These are phyloP conservation scores for Rhodofomes roseus DNA, from an alignment of 1,284 basidiomycete species.

Conservation along the genomic window DNA sequence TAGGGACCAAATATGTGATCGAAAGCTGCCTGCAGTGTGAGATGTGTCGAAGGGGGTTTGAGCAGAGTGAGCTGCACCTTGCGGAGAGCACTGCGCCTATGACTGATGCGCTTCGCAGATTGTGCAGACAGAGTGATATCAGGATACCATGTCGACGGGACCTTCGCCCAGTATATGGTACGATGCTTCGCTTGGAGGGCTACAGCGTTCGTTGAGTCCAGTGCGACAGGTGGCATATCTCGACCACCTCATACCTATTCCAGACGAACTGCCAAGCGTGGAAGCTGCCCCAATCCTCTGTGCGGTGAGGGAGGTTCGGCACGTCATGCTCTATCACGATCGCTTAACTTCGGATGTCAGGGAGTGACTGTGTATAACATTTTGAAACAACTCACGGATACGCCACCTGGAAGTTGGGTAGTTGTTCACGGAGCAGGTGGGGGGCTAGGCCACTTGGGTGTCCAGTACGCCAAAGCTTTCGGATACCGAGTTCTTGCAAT, in stretches of 20 bases:
- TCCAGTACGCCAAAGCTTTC: slow-evolving; percentile 65
- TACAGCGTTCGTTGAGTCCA: not conserved
- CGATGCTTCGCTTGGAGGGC: not conserved
- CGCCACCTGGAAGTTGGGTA: slow-evolving; percentile 60
- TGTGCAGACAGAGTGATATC: slow-evolving; percentile 60
- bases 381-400: slow-evolving; percentile 48
- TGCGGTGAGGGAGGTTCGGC: slow-evolving; percentile 42
- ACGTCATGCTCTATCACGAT: not conserved
- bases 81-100: not conserved
- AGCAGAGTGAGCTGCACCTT: slow-evolving; percentile 50
- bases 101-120: slow-evolving; percentile 30
- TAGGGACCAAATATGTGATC: slow-evolving; percentile 78
- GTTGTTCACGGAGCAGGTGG: slow-evolving; percentile 68
- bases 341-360: slow-evolving; percentile 23
- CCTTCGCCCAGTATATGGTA: slow-evolving; percentile 75
- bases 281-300: slow-evolving; percentile 80
- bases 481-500: slow-evolving; percentile 70
- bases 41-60: slow-evolving; percentile 64
- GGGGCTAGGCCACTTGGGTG: slow-evolving; percentile 57
- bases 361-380: slow-evolving; percentile 71
- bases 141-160: slow-evolving; percentile 76
- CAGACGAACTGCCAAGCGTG: slow-evolving; percentile 56
- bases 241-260: slow-evolving; percentile 64
- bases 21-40: slow-evolving; percentile 56
- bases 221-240: slow-evolving; percentile 15